Evolutionary conservation across 805 yeast genomes (phyloP).

Genomic region (Kregervanrija fluxuum): DNA sequence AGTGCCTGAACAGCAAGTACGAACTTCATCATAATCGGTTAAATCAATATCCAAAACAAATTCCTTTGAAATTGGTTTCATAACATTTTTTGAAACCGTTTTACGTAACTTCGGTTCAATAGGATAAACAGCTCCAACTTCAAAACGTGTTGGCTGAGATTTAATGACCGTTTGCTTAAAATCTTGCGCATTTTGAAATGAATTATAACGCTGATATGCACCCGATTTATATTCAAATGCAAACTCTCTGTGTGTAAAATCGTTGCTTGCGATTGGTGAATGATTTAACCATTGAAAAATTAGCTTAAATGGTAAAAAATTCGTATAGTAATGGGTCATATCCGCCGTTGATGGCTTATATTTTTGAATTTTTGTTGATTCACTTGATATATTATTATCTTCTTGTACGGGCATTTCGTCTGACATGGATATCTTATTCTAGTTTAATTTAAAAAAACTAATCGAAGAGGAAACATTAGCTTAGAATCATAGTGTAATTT

Average conservation of each 20-base stretch:
- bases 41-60: conserved; percentile 94
- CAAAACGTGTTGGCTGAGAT: conserved; percentile 84
- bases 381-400: too few species aligned
- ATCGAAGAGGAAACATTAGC: too few species aligned
- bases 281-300: conserved; percentile 90
- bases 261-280: conserved; percentile 64
- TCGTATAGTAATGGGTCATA: conserved; percentile 64
- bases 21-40: conserved; percentile 89
- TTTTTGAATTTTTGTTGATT: too few species aligned
- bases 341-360: conserved; percentile 45
- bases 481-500: too few species aligned
- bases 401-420: too few species aligned
- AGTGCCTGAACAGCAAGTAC: conserved; percentile 90
- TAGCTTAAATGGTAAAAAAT: conserved; percentile 66
- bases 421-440: too few species aligned
- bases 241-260: conserved; percentile 84
- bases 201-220: conserved; percentile 84
- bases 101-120: conserved; percentile 85
- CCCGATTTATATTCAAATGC: conserved; percentile 87
- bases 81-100: conserved; percentile 61
- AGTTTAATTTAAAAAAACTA: too few species aligned
- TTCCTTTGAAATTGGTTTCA: conserved; percentile 81
- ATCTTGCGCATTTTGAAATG: conserved; percentile 59
- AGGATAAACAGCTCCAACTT: conserved; percentile 87
- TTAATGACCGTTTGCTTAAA: conserved; percentile 70